Evolutionary conservation across 768 basidiomycete genomes (phyloP).

Genomic region (Solioccasus polychromus): DNA sequence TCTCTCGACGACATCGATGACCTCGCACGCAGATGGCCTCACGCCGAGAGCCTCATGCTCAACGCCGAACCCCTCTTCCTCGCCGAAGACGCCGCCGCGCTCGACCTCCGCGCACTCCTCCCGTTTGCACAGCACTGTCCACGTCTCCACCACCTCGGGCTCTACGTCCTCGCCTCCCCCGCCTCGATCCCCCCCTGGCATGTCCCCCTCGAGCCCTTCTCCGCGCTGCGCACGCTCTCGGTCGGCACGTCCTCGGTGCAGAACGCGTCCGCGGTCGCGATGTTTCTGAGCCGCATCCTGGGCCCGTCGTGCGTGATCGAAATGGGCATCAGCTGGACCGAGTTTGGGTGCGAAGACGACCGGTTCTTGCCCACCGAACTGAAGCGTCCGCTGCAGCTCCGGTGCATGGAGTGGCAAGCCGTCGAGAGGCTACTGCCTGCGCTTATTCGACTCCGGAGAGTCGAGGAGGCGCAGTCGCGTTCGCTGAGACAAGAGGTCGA

Average conservation of each 20-base stretch:
- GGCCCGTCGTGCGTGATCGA: constrained; percentile 42
- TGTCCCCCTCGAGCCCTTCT: constrained; percentile 16
- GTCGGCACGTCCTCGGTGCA: constrained; percentile 50
- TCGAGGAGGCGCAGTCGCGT: constrained; percentile 41
- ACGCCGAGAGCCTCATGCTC: constrained; percentile 41
- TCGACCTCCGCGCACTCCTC: constrained; percentile 39
- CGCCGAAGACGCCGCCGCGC: constrained; percentile 10
- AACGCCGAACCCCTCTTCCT: constrained; percentile 45
- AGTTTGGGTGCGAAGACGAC: constrained; percentile 14
- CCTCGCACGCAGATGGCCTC: constrained; percentile 45
- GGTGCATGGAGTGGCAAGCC: constrained; percentile 41
- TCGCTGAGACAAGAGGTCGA: constrained; percentile 45
- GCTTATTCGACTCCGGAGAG: constrained; percentile 39
- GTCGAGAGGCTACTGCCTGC: constrained; percentile 43
- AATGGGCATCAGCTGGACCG: constrained; percentile 49
- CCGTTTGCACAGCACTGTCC: constrained; percentile 42
- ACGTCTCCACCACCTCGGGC: constrained; percentile 33
- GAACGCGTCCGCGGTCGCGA: constrained; percentile 43
- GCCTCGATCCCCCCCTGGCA: constrained; percentile 13
- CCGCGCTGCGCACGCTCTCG: constrained; percentile 30
- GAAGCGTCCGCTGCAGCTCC: constrained; percentile 10
- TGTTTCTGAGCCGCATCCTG: constrained; percentile 52
- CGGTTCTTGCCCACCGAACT: constrained; percentile 8
- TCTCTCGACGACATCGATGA: constrained; percentile 42
- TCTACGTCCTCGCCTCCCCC: constrained; percentile 36